A percentile compares a stretch with the other conserved stretches of the same genome.
These are phyloP conservation scores for Tricholoma terreum DNA, from an alignment of 768 basidiomycete genomes.

Conservation along the genomic window DNA sequence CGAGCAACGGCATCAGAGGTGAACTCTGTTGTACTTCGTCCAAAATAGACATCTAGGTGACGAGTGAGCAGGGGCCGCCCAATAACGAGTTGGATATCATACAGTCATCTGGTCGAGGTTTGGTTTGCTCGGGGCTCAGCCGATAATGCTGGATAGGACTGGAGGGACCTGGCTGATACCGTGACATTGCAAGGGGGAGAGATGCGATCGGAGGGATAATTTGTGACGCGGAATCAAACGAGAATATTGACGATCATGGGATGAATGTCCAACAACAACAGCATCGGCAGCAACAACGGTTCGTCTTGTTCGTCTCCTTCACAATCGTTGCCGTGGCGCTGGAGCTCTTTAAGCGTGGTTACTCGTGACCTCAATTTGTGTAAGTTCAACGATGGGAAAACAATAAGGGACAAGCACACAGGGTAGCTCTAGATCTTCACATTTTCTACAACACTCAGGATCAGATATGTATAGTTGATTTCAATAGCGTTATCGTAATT, in stretches of 20 bases:
- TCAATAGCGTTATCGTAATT: background rate
- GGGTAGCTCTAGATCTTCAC: too few species aligned
- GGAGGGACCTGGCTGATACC: conserved; percentile 41
- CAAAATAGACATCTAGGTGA: conserved; percentile 89
- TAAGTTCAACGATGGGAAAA: background rate
- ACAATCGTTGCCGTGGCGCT: conserved; percentile 29
- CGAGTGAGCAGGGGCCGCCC: conserved; percentile 5
- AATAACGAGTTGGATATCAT: conserved; percentile 13
- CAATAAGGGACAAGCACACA: too few species aligned
- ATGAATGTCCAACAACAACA: background rate
- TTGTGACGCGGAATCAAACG: conserved; percentile 5
- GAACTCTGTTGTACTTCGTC: conserved; percentile 79
- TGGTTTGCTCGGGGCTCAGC: conserved; percentile 36
- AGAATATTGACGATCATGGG: conserved; percentile 5
- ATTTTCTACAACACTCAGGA: too few species aligned
- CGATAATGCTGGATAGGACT: conserved; percentile 34
- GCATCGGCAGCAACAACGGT: background rate
- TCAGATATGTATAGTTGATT: too few species aligned
- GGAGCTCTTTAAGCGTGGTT: background rate
- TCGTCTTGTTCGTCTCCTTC: conserved; percentile 23
- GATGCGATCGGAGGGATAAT: conserved; percentile 14
- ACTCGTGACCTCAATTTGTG: conserved; percentile 1
- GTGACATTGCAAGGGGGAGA: conserved; percentile 15
- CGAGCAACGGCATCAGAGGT: conserved; percentile 85
- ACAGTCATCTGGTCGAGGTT: conserved; percentile 46